Conservation (phyloP, 768 basidiomycete species). For the Austroboletus festivus region DNA sequence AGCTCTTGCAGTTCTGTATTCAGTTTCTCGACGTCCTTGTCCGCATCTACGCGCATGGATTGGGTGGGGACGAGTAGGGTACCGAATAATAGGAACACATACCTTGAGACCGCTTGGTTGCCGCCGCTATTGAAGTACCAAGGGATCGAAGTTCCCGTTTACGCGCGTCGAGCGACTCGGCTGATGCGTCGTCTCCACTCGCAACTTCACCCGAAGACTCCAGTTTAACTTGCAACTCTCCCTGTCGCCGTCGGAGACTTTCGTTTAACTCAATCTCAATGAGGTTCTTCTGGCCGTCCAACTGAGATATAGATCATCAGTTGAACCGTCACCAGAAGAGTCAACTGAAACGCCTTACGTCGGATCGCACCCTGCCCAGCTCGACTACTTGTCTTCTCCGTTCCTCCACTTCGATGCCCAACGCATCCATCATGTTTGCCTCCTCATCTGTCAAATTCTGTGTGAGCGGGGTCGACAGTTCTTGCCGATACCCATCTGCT, state of each 20-base stretch:
- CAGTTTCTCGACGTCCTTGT: constrained; percentile 67
- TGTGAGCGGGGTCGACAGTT: constrained; percentile 72
- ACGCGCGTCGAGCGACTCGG: constrained; percentile 65
- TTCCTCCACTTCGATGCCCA: constrained; percentile 75
- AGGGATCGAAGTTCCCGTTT: constrained; percentile 68
- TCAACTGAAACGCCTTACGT: constrained; percentile 45
- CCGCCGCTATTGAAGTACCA: constrained; percentile 58
- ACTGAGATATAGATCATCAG: constrained; percentile 14
- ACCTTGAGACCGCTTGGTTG: constrained; percentile 67
- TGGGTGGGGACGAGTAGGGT: background rate
- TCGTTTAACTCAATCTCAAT: constrained; percentile 94
- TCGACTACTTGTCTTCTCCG: constrained; percentile 69
- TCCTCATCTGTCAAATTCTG: constrained; percentile 75
- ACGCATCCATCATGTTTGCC: constrained; percentile 54
- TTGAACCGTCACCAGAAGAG: background rate
- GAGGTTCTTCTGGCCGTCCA: constrained; percentile 73
- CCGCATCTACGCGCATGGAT: constrained; percentile 46
- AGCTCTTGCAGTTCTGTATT: constrained; percentile 64
- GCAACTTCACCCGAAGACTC: constrained; percentile 69
- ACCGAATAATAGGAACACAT: background rate
- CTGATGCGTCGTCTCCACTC: constrained; percentile 51
- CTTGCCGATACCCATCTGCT: constrained; percentile 59
- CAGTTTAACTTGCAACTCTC: constrained; percentile 73
- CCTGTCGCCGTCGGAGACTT: constrained; percentile 71
- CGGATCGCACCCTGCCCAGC: constrained; percentile 61